These are phyloP conservation scores for Papiliotrema terrestris DNA, from an alignment of 1,284 basidiomycete genomes.

Conservation along the genomic window DNA sequence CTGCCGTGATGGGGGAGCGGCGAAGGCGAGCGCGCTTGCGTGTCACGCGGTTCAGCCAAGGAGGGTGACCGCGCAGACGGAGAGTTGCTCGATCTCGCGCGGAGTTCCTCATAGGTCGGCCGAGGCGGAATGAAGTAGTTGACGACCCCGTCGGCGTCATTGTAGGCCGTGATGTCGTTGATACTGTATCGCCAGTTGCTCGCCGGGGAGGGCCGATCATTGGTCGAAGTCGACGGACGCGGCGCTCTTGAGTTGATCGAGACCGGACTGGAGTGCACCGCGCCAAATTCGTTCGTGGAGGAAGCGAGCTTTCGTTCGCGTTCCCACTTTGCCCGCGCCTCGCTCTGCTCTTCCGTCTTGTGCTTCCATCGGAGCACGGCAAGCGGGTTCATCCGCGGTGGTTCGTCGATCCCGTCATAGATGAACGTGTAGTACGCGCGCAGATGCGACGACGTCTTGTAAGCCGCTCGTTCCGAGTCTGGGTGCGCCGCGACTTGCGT, in stretches of 20 bases:
- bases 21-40: neutral
- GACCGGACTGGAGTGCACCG: constrained; percentile 8
- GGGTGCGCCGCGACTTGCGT: constrained; percentile 45
- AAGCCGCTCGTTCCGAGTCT: constrained; percentile 32
- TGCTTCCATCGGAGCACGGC: constrained; percentile 39
- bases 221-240: neutral
- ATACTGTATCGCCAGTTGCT: constrained; percentile 35
- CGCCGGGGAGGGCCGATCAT: neutral
- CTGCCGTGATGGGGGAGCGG: neutral
- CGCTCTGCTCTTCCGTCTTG: constrained; percentile 29
- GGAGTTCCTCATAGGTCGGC: constrained; percentile 3
- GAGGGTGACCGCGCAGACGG: neutral
- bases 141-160: constrained; percentile 29
- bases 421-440: constrained; percentile 43
- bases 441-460: constrained; percentile 35
- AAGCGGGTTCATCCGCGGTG: constrained; percentile 39
- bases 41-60: neutral
- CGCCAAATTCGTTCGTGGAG: constrained; percentile 3
- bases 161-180: constrained; percentile 36
- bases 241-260: constrained; percentile 4
- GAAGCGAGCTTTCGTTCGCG: constrained; percentile 6
- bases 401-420: constrained; percentile 37
- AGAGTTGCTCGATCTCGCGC: neutral
- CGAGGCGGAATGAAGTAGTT: constrained; percentile 43
- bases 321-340: constrained; percentile 29